Percentiles rank a stretch among this genome's conserved stretches.
Evolutionary conservation across 2,329 filamentous ascomycete species (phyloP).

Genomic region (Biscogniauxia mediterranea): DNA sequence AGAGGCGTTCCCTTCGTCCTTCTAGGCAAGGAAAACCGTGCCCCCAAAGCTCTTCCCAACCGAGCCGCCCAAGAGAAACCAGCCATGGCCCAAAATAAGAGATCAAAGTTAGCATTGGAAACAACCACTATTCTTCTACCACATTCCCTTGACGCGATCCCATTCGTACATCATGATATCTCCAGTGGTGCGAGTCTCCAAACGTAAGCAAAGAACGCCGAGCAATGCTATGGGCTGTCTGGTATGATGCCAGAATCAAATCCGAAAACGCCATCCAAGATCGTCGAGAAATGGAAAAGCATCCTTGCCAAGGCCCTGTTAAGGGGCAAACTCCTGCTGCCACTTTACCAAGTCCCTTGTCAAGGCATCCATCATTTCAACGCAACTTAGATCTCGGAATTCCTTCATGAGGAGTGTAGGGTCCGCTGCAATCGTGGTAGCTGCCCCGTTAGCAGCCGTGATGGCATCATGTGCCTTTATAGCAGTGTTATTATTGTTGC

Average conservation of each 20-base stretch:
- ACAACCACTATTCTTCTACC: neutral
- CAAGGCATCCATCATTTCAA: constrained; percentile 89
- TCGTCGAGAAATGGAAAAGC: constrained; percentile 6
- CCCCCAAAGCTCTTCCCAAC: neutral
- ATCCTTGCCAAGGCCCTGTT: constrained; percentile 31
- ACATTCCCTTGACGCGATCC: neutral
- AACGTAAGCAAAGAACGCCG: constrained; percentile 21
- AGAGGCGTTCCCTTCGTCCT: neutral
- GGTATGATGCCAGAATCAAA: constrained; percentile 17
- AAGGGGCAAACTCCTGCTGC: constrained; percentile 68
- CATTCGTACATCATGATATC: neutral
- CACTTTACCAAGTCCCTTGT: constrained; percentile 79
- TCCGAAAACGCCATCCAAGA: constrained; percentile 4
- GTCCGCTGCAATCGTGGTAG: constrained; percentile 32
- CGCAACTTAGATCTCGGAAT: constrained; percentile 73
- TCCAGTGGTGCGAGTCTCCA: neutral
- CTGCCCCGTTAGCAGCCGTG: constrained; percentile 26
- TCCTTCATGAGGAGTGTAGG: constrained; percentile 40
- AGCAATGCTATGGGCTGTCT: constrained; percentile 21
- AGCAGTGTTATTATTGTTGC: constrained; percentile 16
- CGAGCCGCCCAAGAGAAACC: neutral
- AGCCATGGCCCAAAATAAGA: neutral
- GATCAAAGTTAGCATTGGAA: neutral
- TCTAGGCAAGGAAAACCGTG: neutral
- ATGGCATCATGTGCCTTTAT: constrained; percentile 17